Conservation (phyloP, 2,329 filamentous ascomycete species). For the Aspergillus sp. region DNA sequence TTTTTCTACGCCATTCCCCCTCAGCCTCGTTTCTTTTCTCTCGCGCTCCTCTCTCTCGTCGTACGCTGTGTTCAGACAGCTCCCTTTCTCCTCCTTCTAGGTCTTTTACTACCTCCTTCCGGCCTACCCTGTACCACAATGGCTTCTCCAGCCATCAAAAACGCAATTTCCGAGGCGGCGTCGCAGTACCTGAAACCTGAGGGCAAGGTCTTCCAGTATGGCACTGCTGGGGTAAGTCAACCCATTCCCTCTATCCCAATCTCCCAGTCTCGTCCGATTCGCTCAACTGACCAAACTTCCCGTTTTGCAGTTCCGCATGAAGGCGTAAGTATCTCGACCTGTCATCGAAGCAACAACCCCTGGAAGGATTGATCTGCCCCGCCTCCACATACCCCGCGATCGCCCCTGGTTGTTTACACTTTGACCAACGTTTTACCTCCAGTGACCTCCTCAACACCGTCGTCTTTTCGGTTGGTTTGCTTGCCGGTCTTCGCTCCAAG, state of each 20-base stretch:
- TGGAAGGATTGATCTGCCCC: conserved; percentile 25
- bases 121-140: conserved; percentile 32
- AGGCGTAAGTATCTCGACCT: conserved; percentile 54
- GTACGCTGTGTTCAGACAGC: conserved; percentile 1
- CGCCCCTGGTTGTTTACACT: conserved; percentile 28
- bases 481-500: conserved; percentile 83
- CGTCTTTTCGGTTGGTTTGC: conserved; percentile 85
- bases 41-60: not conserved
- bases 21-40: conserved; percentile 1
- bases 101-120: conserved; percentile 1
- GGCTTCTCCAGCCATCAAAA: conserved; percentile 42
- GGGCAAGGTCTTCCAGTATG: conserved; percentile 56
- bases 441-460: conserved; percentile 85
- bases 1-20: conserved; percentile 11
- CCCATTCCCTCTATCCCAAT: not conserved
- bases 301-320: conserved; percentile 62
- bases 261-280: not conserved
- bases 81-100: not conserved
- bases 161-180: conserved; percentile 49
- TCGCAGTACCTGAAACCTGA: conserved; percentile 50
- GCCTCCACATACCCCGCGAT: conserved; percentile 32
- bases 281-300: conserved; percentile 18
- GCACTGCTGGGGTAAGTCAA: conserved; percentile 59
- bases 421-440: conserved; percentile 30
- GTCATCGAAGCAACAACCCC: conserved; percentile 11